These are phyloP conservation scores for Leptographium procerum DNA, from an alignment of 2,329 filamentous ascomycete genomes.

Conservation along the genomic window DNA sequence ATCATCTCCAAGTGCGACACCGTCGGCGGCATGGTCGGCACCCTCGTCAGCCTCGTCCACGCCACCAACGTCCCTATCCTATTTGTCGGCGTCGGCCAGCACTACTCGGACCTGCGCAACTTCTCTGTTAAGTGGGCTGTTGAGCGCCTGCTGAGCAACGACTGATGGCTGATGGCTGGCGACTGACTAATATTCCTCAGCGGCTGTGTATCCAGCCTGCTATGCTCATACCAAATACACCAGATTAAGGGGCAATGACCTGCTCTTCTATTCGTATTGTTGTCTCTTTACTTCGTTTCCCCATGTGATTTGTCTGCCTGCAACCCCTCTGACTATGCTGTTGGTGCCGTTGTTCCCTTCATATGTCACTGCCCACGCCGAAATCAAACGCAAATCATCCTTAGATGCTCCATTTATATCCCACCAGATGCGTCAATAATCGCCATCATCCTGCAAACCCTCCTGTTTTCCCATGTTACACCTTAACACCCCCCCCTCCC, in stretches of 20 bases:
- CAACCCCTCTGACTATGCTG: too few relatives aligned
- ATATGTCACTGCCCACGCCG: neutral
- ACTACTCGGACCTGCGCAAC: conserved; percentile 57
- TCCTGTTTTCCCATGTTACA: neutral
- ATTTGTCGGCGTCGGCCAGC: conserved; percentile 69
- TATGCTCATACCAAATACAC: neutral
- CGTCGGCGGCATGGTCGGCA: conserved; percentile 97
- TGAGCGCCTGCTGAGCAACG: conserved; percentile 48
- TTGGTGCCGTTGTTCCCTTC: neutral
- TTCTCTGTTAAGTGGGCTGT: conserved; percentile 61
- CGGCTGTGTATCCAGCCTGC: too few relatives aligned
- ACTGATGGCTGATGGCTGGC: conserved; percentile 15
- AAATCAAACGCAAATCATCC: neutral
- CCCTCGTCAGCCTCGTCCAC: conserved; percentile 92
- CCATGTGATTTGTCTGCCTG: neutral
- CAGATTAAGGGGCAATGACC: neutral
- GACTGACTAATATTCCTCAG: too few relatives aligned
- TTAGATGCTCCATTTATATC: neutral
- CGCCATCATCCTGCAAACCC: neutral
- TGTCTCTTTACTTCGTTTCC: neutral
- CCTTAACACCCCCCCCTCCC: too few relatives aligned
- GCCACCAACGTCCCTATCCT: conserved; percentile 93
- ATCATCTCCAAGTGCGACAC: conserved; percentile 99
- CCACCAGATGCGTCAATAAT: neutral
- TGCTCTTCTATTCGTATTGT: neutral